These are phyloP conservation scores for Trichosporon sp. DNA, from an alignment of 1,284 basidiomycete genomes.

Conservation along the genomic window DNA sequence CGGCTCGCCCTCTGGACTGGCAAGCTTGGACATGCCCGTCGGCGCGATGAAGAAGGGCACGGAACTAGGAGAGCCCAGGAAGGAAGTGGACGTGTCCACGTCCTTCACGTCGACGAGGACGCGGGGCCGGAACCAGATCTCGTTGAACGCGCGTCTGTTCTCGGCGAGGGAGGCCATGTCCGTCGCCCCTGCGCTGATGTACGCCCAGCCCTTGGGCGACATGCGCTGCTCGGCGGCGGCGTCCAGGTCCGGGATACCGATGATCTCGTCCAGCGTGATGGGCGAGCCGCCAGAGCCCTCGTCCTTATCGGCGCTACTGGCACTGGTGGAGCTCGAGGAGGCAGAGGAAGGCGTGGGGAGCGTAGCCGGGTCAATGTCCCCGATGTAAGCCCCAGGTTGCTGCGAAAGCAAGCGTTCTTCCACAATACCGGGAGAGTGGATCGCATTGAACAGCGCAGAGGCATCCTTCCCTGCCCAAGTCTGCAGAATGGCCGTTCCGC, in stretches of 20 bases:
- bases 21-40: constrained; percentile 56
- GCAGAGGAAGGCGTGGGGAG: constrained; percentile 29
- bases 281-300: too few species aligned
- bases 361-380: constrained; percentile 42
- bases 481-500: constrained; percentile 47
- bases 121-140: constrained; percentile 55
- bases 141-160: constrained; percentile 51
- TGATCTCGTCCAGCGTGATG: constrained; percentile 50
- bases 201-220: constrained; percentile 55
- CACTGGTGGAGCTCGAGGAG: background rate
- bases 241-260: constrained; percentile 56
- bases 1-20: constrained; percentile 53
- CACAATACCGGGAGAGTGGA: constrained; percentile 55
- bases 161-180: constrained; percentile 52
- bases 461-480: constrained; percentile 54
- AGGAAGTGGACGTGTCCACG: constrained; percentile 49
- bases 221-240: constrained; percentile 50
- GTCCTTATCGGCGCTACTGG: too few species aligned
- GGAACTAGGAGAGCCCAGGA: constrained; percentile 49
- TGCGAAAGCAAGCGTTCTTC: constrained; percentile 41
- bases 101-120: constrained; percentile 50
- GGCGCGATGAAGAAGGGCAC: constrained; percentile 56
- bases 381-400: constrained; percentile 38
- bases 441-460: constrained; percentile 47
- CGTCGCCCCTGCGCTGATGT: constrained; percentile 55